Percentiles rank a stretch among this genome's conserved stretches.
These are phyloP conservation scores for Pseudopediastrum boryanum DNA, from an alignment of 139 green algal species.

Conservation along the genomic window DNA sequence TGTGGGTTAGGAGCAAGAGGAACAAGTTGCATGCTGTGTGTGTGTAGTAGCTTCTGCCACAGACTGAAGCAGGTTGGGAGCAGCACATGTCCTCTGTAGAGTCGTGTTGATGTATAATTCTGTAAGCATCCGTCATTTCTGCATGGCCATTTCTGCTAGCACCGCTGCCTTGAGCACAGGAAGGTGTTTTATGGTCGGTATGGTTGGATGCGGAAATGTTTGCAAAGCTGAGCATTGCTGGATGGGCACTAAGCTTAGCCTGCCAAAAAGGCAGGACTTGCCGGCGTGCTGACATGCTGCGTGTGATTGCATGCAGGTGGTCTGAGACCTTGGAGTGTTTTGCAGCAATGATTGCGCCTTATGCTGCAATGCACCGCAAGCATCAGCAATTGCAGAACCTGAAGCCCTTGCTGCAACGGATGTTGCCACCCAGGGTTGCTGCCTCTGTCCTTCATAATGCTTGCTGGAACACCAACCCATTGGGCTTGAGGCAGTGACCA, in stretches of 20 bases:
- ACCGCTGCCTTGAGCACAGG: too few relatives aligned
- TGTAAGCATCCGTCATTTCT: too few relatives aligned
- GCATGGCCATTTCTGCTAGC: too few relatives aligned
- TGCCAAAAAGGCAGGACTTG: too few relatives aligned
- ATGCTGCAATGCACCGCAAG: conserved; percentile 28
- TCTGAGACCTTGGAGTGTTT: neutral
- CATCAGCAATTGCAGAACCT: neutral
- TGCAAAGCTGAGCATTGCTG: neutral
- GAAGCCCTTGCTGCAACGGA: neutral
- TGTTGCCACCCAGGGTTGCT: conserved; percentile 18
- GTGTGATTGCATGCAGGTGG: neutral
- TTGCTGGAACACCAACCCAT: neutral
- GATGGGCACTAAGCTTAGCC: too few relatives aligned
- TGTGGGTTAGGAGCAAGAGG: neutral
- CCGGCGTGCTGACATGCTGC: too few relatives aligned
- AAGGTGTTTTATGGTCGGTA: neutral
- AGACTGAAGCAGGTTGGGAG: neutral
- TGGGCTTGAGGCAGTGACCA: neutral
- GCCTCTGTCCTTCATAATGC: conserved; percentile 1
- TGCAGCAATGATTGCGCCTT: conserved; percentile 17
- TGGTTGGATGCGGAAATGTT: neutral
- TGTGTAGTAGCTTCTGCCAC: neutral
- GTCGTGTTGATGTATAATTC: too few relatives aligned
- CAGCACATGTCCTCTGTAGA: neutral
- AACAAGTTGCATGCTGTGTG: neutral